These are phyloP conservation scores for Chrysoporthe cubensis DNA, from an alignment of 2,329 filamentous ascomycete genomes.

Conservation along the genomic window DNA sequence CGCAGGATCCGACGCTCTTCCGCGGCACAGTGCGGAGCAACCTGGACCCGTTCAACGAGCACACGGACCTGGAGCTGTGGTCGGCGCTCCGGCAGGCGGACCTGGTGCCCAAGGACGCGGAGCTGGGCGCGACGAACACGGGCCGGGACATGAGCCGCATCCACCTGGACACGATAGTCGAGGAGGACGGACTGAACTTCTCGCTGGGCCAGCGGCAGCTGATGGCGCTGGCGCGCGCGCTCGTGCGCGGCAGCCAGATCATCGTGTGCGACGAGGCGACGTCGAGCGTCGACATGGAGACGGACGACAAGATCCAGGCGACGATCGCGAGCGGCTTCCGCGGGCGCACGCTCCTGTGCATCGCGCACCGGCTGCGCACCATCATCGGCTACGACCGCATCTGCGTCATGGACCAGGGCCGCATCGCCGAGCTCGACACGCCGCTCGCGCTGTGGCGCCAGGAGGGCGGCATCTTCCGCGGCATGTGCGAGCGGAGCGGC, in stretches of 20 bases:
- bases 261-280: conserved; percentile 98
- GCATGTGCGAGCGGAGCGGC: conserved; percentile 88
- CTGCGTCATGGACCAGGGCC: conserved; percentile 91
- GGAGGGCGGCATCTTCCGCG: conserved; percentile 76
- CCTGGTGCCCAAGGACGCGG: conserved; percentile 55
- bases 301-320: conserved; percentile 90
- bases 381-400: conserved; percentile 95
- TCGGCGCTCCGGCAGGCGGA: conserved; percentile 76
- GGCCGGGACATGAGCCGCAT: conserved; percentile 59
- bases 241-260: conserved; percentile 86
- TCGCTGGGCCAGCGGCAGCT: conserved; percentile 93
- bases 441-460: conserved; percentile 73
- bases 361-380: conserved; percentile 88
- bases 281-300: conserved; percentile 91
- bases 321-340: conserved; percentile 86
- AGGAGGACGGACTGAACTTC: conserved; percentile 96
- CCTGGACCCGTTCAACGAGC: conserved; percentile 79
- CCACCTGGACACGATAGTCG: conserved; percentile 81
- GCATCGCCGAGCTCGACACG: conserved; percentile 83
- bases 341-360: conserved; percentile 87
- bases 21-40: conserved; percentile 77
- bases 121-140: conserved; percentile 32
- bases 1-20: conserved; percentile 70
- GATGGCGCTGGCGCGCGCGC: conserved; percentile 88
- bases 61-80: conserved; percentile 79